Conservation (phyloP, 2,329 filamentous ascomycete genomes). For the Alternaria postmessia region DNA sequence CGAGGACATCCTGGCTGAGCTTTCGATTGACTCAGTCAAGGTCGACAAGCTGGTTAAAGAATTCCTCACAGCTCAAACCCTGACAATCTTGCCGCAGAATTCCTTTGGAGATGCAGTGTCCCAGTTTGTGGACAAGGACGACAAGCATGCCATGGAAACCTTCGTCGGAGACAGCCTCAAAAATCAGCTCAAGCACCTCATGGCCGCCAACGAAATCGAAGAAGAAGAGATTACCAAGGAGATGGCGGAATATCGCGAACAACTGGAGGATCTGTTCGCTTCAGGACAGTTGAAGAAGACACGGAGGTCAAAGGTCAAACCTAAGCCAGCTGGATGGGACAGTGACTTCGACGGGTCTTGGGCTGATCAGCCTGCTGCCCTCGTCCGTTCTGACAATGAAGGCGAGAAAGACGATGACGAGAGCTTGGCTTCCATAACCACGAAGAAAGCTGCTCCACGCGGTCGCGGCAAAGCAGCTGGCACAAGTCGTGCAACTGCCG, state of each 20-base stretch:
- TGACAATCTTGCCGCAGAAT: constrained; percentile 92
- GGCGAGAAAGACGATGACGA: constrained; percentile 55
- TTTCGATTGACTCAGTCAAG: constrained; percentile 78
- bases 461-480: constrained; percentile 57
- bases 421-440: constrained; percentile 37
- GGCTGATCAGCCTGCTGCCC: constrained; percentile 78
- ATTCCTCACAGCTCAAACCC: constrained; percentile 83
- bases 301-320: constrained; percentile 69
- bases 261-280: constrained; percentile 75
- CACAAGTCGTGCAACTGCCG: constrained; percentile 42
- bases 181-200: constrained; percentile 54
- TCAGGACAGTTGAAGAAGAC: constrained; percentile 67
- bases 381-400: constrained; percentile 62
- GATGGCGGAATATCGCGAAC: constrained; percentile 76
- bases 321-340: constrained; percentile 84
- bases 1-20: constrained; percentile 66
- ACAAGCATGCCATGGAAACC: constrained; percentile 82
- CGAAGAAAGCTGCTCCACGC: constrained; percentile 53
- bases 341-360: constrained; percentile 87
- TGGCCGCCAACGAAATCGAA: constrained; percentile 67
- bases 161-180: constrained; percentile 57
- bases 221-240: constrained; percentile 74
- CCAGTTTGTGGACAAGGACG: constrained; percentile 93
- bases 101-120: constrained; percentile 92
- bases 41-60: constrained; percentile 90